Conservation (phyloP, 2,329 filamentous ascomycete genomes). For the Boeremia lycopersici region DNA sequence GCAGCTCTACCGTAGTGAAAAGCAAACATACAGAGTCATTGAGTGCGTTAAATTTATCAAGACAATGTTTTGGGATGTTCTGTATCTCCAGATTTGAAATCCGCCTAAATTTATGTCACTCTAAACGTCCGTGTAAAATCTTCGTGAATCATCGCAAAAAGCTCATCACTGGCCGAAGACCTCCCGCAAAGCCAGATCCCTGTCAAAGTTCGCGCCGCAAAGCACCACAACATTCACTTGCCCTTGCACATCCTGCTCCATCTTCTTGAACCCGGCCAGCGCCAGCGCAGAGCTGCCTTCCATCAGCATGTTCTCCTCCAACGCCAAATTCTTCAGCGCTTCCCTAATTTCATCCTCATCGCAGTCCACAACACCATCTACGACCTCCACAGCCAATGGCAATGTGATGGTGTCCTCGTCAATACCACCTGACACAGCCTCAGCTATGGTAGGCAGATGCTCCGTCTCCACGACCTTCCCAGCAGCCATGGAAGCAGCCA, state of each 20-base stretch:
- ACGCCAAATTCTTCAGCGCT: background rate
- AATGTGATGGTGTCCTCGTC: conserved; percentile 5
- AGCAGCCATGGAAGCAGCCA: conserved; percentile 3
- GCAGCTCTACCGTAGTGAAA: no score
- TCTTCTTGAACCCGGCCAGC: conserved; percentile 5
- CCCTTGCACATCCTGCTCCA: background rate
- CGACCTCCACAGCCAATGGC: conserved; percentile 1
- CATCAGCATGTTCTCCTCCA: conserved; percentile 10
- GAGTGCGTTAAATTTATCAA: no score
- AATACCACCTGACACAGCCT: conserved; percentile 4
- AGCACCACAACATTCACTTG: conserved; percentile 4
- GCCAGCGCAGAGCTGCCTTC: conserved; percentile 9
- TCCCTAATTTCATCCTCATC: background rate
- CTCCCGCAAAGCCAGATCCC: background rate
- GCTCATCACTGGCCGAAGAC: background rate
- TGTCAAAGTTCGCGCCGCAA: background rate
- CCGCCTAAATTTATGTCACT: no score
- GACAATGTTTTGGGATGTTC: no score
- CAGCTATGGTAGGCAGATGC: conserved; percentile 5
- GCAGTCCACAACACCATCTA: conserved; percentile 2
- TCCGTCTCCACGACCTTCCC: conserved; percentile 4
- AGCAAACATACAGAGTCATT: no score
- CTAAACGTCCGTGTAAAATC: background rate
- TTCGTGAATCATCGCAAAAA: background rate
- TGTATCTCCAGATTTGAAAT: no score